These are phyloP conservation scores for Colletotrichum sp. DNA, from an alignment of 2,329 filamentous ascomycete species.

Conservation along the genomic window DNA sequence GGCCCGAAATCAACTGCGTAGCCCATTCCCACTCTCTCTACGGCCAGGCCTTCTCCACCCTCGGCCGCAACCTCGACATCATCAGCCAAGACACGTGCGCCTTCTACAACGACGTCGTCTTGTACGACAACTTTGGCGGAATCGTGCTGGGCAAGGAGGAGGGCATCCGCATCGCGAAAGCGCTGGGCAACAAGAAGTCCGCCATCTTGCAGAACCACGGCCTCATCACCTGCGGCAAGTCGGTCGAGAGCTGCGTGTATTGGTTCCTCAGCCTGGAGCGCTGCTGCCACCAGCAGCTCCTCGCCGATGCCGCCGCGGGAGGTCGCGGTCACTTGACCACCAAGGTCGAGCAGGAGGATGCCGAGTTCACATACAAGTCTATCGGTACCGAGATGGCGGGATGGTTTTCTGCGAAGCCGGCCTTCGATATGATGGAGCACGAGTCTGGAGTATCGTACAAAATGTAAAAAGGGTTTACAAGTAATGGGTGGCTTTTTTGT, in stretches of 20 bases:
- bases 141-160: constrained; percentile 59
- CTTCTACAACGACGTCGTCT: constrained; percentile 57
- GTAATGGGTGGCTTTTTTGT: background rate
- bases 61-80: constrained; percentile 69
- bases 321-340: constrained; percentile 69
- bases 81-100: constrained; percentile 67
- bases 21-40: constrained; percentile 61
- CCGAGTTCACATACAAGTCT: constrained; percentile 69
- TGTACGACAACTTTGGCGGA: constrained; percentile 55
- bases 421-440: constrained; percentile 64
- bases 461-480: background rate
- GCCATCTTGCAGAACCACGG: constrained; percentile 62
- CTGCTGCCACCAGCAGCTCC: constrained; percentile 52
- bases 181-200: constrained; percentile 54
- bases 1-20: constrained; percentile 59
- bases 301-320: constrained; percentile 64
- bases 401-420: constrained; percentile 74
- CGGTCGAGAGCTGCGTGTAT: constrained; percentile 56
- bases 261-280: constrained; percentile 60
- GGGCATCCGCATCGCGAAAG: constrained; percentile 51
- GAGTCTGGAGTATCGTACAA: constrained; percentile 12
- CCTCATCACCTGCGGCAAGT: constrained; percentile 53
- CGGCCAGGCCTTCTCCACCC: constrained; percentile 62
- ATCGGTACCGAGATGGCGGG: constrained; percentile 67
- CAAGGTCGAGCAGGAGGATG: constrained; percentile 73